Evolutionary conservation across 306 rosid genomes (phyloP).

Genomic region (Canavalia gladiata): DNA sequence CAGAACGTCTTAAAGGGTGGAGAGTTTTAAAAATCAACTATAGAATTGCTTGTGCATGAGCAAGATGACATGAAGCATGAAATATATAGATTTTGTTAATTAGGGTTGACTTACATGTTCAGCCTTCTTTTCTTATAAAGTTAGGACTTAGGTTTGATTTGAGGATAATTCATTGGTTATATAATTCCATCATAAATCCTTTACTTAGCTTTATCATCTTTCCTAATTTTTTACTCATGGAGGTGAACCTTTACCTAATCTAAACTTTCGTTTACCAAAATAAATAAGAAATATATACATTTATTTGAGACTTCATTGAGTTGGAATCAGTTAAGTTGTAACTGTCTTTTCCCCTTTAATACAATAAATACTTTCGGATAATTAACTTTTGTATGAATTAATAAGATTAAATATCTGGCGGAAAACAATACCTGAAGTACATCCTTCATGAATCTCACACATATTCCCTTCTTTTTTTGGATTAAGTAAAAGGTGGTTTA

Average conservation of each 20-base stretch:
- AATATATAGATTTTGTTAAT: not conserved
- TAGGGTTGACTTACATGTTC: too few relatives aligned
- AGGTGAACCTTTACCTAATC: too few relatives aligned
- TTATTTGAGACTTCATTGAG: not conserved
- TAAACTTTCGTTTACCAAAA: too few relatives aligned
- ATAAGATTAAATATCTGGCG: not conserved
- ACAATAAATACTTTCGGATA: not conserved
- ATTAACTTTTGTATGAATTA: not conserved
- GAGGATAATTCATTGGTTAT: too few relatives aligned
- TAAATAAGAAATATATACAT: too few relatives aligned
- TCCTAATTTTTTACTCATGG: too few relatives aligned
- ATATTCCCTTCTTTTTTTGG: not conserved
- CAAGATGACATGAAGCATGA: not conserved
- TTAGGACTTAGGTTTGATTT: too few relatives aligned
- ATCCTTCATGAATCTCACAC: not conserved
- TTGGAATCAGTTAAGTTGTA: too few relatives aligned
- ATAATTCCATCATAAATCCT: too few relatives aligned
- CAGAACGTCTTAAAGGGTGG: not conserved
- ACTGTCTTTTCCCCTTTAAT: not conserved
- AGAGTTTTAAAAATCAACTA: slow-evolving; percentile 17
- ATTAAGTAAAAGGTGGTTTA: slow-evolving; percentile 8
- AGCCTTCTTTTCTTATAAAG: too few relatives aligned
- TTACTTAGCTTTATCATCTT: too few relatives aligned
- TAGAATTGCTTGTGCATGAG: not conserved
- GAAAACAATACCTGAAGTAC: not conserved